phyloP scores from a whole-genome alignment of 78 protist species.

The Chrysochromulina parva region DNA sequence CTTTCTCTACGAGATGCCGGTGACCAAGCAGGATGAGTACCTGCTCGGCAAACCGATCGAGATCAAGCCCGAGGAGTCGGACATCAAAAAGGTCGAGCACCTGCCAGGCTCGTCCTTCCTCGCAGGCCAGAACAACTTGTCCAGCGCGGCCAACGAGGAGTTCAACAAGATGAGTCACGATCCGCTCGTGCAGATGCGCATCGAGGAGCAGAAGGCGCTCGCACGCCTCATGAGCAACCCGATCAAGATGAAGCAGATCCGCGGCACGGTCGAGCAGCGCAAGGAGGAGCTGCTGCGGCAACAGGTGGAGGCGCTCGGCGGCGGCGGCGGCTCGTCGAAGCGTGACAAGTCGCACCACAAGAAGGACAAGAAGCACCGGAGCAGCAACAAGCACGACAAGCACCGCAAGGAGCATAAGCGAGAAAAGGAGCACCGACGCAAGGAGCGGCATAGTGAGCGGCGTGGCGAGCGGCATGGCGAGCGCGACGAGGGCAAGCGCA shows the following conservation, averaged over 20 bases:
- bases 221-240: not conserved
- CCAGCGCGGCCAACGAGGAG: slow-evolving; percentile 5
- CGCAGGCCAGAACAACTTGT: not conserved
- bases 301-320: too few species aligned
- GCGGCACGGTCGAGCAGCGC: not conserved
- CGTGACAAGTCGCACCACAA: not conserved
- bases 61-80: slow-evolving; percentile 5
- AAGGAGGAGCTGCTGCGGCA: not conserved
- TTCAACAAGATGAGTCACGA: slow-evolving; percentile 18
- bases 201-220: not conserved
- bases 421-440: not conserved
- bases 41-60: slow-evolving; percentile 7
- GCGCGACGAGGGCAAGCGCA: too few species aligned
- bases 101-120: not conserved
- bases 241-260: not conserved
- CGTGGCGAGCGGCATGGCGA: too few species aligned
- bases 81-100: slow-evolving; percentile 8
- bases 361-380: not conserved
- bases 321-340: too few species aligned
- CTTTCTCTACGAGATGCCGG: not conserved
- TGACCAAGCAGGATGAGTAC: not conserved
- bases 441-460: too few species aligned
- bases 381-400: not conserved
- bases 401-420: not conserved
- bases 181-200: slow-evolving; percentile 4